Base-by-base conservation (phyloP, 1,284 basidiomycete genomes). In the Meira nashicola region DNA sequence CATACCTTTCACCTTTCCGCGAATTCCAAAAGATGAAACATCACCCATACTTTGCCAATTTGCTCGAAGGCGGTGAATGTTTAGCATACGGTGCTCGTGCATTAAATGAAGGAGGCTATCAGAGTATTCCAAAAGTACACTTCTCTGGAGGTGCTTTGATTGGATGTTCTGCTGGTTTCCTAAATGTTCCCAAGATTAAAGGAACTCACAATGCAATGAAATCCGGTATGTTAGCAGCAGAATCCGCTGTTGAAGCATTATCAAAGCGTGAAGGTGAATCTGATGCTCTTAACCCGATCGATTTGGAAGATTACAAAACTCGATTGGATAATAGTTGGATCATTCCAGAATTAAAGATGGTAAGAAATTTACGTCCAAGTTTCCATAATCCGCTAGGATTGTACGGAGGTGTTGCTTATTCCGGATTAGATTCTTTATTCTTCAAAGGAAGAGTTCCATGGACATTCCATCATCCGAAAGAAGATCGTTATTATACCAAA, bases 191-290 rank as follows among this genome's bases (percentile, higher is more conserved):
- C 41, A 98, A 97, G 82, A 98, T 98, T 81, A 98, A 98, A 80
- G 94, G 94, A n/a, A 95, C 93, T 0, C 95, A 98, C 79, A 97
- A 94, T 63, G 93, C 94, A n/a, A 97, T 98, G 94, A 95, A 97
- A 83, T 90, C 88, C 47, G 94, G 92, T 19, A 97, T 97, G 87
- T 83, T 97, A 19, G 94, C 93, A 39, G 95, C 91, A 2, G 94
- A 98, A 79, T 83, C 89, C 0, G 89, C 90, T 0, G 91, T 84
- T 70, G 83, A 87, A 8, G 85, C 85, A 1, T 80, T 93, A 64
- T 70, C 77, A 2, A 68, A 77, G 53, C 74, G 73, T 43, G 60
- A 65, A 40, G 79, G 80, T 39, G 68, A 65, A 1, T 70, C 71
- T 23, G 62, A 64, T 11, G 64, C 72, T 60, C 17, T 10, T 6